These are phyloP conservation scores for Erythrophleum fordii DNA, from an alignment of 306 rosid genomes.

Conservation along the genomic window DNA sequence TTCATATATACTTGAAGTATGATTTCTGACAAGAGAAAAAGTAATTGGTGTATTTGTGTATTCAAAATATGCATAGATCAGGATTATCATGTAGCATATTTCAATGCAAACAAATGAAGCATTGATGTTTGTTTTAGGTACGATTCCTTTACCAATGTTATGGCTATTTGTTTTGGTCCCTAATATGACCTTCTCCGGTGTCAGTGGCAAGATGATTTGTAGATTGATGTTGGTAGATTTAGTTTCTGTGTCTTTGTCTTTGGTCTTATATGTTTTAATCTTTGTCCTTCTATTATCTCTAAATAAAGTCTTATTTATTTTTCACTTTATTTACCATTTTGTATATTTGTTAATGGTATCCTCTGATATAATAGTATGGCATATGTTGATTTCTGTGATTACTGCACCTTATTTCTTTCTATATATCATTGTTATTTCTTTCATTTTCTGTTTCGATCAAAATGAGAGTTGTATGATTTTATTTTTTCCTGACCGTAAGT, in stretches of 20 bases:
- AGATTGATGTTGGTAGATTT: constrained; percentile 10
- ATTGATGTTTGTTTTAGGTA: not conserved
- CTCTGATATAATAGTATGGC: not conserved
- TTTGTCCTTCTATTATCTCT: not conserved
- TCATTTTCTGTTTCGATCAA: no score
- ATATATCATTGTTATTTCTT: no score
- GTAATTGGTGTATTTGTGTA: not conserved
- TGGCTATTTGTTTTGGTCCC: not conserved
- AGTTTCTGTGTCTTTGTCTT: not conserved
- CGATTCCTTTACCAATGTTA: not conserved
- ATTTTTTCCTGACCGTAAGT: no score
- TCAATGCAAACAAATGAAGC: constrained; percentile 1
- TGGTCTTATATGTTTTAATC: constrained; percentile 5
- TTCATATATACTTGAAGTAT: not conserved
- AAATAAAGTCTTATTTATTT: not conserved
- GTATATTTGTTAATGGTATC: constrained; percentile 12
- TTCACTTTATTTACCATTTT: not conserved
- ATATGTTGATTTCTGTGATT: no score
- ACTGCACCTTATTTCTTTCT: no score
- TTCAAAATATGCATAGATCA: not conserved
- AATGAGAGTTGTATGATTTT: no score
- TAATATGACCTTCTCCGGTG: not conserved
- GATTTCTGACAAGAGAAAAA: not conserved
- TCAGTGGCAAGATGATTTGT: constrained; percentile 15
- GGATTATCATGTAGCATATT: constrained; percentile 19